These are phyloP conservation scores for Saturnispora quitensis DNA, from an alignment of 805 yeast genomes.

Conservation along the genomic window DNA sequence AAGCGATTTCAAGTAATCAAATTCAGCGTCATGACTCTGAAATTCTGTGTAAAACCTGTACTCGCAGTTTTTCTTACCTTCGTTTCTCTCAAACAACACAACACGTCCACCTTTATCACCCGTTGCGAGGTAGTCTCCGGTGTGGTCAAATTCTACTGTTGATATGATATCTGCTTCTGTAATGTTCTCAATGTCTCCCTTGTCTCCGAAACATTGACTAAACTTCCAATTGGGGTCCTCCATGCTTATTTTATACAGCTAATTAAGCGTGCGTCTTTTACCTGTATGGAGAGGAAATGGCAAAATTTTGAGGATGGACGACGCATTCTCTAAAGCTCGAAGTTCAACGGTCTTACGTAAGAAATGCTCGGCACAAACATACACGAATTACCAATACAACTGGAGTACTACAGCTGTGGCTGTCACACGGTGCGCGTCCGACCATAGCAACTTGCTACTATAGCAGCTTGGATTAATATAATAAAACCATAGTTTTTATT, in stretches of 20 bases:
- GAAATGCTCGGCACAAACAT: background rate
- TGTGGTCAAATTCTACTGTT: slow-evolving; percentile 90
- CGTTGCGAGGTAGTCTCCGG: slow-evolving; percentile 93
- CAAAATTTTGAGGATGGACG: background rate
- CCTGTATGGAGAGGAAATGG: background rate
- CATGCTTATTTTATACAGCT: slow-evolving; percentile 10
- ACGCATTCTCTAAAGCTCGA: background rate
- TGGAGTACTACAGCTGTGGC: too few species aligned
- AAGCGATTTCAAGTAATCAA: slow-evolving; percentile 88
- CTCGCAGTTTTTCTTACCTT: slow-evolving; percentile 70
- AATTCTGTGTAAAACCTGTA: slow-evolving; percentile 94
- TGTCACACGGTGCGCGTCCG: too few species aligned
- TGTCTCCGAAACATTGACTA: slow-evolving; percentile 97
- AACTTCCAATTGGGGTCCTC: slow-evolving; percentile 58
- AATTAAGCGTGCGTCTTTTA: background rate
- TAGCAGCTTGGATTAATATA: background rate
- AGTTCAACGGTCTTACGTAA: background rate
- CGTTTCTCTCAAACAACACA: slow-evolving; percentile 87
- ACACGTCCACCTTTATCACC: slow-evolving; percentile 99
- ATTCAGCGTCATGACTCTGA: slow-evolving; percentile 97
- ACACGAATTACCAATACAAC: background rate
- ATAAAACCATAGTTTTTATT: background rate
- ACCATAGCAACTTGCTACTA: too few species aligned
- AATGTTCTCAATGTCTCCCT: slow-evolving; percentile 90
- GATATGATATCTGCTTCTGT: slow-evolving; percentile 97